Base-by-base conservation (phyloP, 78 protist genomes). In the Dictyostelium capitatum region DNA sequence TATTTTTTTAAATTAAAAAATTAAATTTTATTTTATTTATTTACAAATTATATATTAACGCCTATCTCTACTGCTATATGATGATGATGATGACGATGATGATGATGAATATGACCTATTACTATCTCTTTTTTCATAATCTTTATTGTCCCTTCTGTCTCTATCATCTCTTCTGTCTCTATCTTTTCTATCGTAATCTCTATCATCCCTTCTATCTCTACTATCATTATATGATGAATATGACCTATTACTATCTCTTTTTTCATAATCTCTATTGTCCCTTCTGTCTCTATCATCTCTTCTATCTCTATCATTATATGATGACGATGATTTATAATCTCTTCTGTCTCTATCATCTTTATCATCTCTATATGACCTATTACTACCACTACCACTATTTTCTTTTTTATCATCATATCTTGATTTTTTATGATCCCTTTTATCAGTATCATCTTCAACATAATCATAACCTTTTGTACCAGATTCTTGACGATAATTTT, bases 401-500 rank as follows among this genome's bases (percentile, higher is more conserved):
- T 80, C 81, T n/a, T 46, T 79, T 4, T 80, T 59, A 37, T 59
- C 19, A n/a, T 64, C n/a, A 17, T 53, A 32, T 79, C 43, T 80
- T 80, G 23, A 23, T 48, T 77, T 65, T 79, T 67, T 87, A 2
- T 14, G n/a, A 70, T n/a, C 73, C 17, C 75, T 51, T 17, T 62
- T 48, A 17, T 79, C 50, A 57, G 70, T 67, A 79, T 89, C 95
- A 23, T 67, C 87, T 20, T 19, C 47, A 8, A 78, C 80, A 79
- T 47, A 90, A 51, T 79, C 70, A 67, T 90, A 90, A 62, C 85
- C 83, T 53, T 78, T 79, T 28, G 87, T 82, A n/a, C 90, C 91
- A 50, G 83, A 56, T 69, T 65, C 59, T 59, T 23, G 43, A 47
- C 72, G 83, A 53, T 46, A 23, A 51, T 28, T 69, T 84, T 53